Base-by-base conservation (phyloP, 2,329 filamentous ascomycete genomes). In the Harringtonia aguacate region DNA sequence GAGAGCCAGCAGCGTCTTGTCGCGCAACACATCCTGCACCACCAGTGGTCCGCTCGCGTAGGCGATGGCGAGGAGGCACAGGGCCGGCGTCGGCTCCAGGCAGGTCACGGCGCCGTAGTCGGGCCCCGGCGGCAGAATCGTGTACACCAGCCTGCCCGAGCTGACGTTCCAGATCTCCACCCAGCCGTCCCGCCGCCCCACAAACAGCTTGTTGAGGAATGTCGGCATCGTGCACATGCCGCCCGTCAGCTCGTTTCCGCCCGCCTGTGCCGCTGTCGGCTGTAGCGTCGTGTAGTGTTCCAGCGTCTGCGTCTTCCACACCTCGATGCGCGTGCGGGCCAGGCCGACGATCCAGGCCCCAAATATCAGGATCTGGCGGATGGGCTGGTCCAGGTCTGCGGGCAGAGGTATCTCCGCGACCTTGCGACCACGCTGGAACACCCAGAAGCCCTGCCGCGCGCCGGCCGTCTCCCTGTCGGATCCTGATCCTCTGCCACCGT, bases 91-190 rank as follows among this genome's bases (percentile, higher is more conserved):
- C 0, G 90, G 82, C 52, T 94, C 79, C 41, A 98, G 68, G 35
- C 87, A 87, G 7, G 86, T 94, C n/a, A 97, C 85, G 14, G 84
- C 72, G 38, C 89, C 90, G 53, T 77, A 82, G 42, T 80, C 73
- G 3, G 81, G 70, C 9, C 76, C 75, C 0, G 85, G 81, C 1
- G 92, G 85, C 14, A 92, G 68, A 41, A 98, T 81, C 2, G 88
- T 94, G 62, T 95, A 94, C 24, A 98, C 78, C 43, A 95, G 72
- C 61, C 94, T 95, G 39, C 77, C 89, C 4, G 86, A 95, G 58
- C 84, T 94, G 48, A 98, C 70, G 58, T 98, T 98, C 90, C 92
- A 98, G 41, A 98, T 94, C 58, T 98, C 92, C 9, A 95, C 81
- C 61, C 81, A 84, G 8, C 92, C 92, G 60, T 98, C 88, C 50